Evolutionary conservation across 2,329 filamentous ascomycete genomes (phyloP).

Genomic region (Fusarium paranaense): DNA sequence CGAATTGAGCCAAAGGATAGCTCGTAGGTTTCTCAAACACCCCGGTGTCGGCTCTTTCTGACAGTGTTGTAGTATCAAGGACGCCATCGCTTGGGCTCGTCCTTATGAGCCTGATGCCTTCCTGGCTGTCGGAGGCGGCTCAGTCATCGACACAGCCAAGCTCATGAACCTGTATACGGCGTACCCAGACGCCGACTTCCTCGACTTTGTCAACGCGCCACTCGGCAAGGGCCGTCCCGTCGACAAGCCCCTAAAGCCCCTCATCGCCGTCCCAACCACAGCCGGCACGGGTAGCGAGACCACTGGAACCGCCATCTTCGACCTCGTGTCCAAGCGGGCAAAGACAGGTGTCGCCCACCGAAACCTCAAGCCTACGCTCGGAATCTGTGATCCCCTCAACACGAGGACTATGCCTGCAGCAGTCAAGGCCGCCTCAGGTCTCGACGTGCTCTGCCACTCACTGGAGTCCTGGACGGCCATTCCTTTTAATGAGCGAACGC

Average conservation of each 20-base stretch:
- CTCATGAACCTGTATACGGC: conserved; percentile 96
- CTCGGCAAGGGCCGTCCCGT: conserved; percentile 88
- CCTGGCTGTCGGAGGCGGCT: conserved; percentile 88
- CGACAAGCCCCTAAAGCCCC: conserved; percentile 74
- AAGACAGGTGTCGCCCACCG: conserved; percentile 98
- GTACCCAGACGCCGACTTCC: conserved; percentile 91
- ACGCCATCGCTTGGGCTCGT: conserved; percentile 89
- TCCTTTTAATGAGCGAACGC: conserved; percentile 87
- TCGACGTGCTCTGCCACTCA: conserved; percentile 95
- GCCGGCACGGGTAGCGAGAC: conserved; percentile 92
- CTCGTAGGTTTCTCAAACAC: conserved; percentile 66
- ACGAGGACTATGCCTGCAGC: conserved; percentile 95
- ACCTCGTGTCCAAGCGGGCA: conserved; percentile 86
- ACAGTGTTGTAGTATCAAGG: conserved; percentile 72
- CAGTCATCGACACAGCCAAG: conserved; percentile 98
- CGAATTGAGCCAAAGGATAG: conserved; percentile 94
- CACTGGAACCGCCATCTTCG: conserved; percentile 97
- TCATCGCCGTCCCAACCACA: conserved; percentile 87
- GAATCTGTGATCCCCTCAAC: conserved; percentile 88
- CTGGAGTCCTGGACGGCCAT: conserved; percentile 99
- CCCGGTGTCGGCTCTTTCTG: conserved; percentile 3
- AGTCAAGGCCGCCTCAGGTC: conserved; percentile 89
- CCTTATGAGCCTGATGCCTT: conserved; percentile 87
- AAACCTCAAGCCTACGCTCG: conserved; percentile 93
- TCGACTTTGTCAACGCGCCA: conserved; percentile 98